Evolutionary conservation across 768 basidiomycete species (phyloP).

Genomic region (Podaxis sp.): DNA sequence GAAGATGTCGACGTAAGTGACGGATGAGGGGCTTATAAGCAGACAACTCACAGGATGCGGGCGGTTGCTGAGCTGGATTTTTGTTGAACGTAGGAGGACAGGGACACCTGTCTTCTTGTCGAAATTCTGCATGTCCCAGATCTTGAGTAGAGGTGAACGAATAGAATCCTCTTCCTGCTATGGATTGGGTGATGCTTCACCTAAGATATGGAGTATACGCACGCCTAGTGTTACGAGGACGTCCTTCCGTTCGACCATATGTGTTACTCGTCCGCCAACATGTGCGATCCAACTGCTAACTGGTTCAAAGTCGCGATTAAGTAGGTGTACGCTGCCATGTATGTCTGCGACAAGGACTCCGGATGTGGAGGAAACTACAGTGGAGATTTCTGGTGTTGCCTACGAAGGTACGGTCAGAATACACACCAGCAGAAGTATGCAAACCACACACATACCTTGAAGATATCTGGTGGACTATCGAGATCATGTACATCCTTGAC

Average conservation of each 20-base stretch:
- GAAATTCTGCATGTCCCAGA: conserved; percentile 81
- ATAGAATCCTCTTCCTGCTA: conserved; percentile 73
- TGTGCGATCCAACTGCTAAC: conserved; percentile 79
- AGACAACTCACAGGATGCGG: conserved; percentile 67
- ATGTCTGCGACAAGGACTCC: conserved; percentile 83
- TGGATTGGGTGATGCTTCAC: not conserved
- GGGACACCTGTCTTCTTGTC: conserved; percentile 68
- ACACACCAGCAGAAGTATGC: not conserved
- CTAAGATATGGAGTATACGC: conserved; percentile 29
- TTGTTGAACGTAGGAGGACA: conserved; percentile 67
- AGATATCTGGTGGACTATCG: conserved; percentile 69
- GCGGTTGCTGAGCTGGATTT: conserved; percentile 71
- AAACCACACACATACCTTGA: conserved; percentile 58
- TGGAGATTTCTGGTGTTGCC: conserved; percentile 73
- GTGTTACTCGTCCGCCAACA: conserved; percentile 76
- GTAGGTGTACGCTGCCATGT: conserved; percentile 77
- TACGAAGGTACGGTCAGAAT: conserved; percentile 21
- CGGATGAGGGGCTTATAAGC: not conserved
- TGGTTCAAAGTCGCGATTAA: conserved; percentile 74
- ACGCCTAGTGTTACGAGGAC: conserved; percentile 90
- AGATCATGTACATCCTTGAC: conserved; percentile 83
- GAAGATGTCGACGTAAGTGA: conserved; percentile 11
- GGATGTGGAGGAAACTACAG: conserved; percentile 57
- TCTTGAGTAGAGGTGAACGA: conserved; percentile 71
- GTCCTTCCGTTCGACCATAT: conserved; percentile 80